Base-by-base conservation (phyloP, 352 stramenopile species). In the Globisporangium radiosum region DNA sequence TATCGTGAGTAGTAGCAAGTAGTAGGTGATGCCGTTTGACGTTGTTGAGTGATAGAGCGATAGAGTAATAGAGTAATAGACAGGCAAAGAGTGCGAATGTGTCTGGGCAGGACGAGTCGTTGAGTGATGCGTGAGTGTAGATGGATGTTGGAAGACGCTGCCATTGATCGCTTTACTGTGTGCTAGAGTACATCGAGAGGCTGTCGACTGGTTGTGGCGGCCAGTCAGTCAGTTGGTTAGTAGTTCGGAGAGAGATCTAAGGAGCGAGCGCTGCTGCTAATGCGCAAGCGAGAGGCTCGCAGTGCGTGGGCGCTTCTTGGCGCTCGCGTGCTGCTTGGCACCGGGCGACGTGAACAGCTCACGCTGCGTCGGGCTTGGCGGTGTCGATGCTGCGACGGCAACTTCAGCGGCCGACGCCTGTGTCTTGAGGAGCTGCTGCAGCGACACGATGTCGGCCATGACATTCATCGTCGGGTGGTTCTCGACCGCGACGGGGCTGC, bases 41-140 rank as follows among this genome's bases (percentile, higher is more conserved):
- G 25, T 33, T 3, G 25, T 3, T 3, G 25, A 33, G 25, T 33
- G 25, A 33, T 33, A 33, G 25, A 33, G 25, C 25, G 25, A 33
- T 33, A 33, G 1, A 33, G 25, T 33, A 3, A 33, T 33, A 33
- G 25, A 33, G 25, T 33, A 33, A 3, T 33, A 33, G 25, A 3
- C 25, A 3, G 25, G 25, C 25, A 33, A 33, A 33, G 25, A 33
- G 25, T 33, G 25, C 25, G 25, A 33, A 3, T 43, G 49, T 54
- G 39, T 36, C 19, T 54, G 19, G n/a, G 40, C 69, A 77, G 37
- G 62, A 78, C 14, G 54, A 39, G 39, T 36, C 45, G 15, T 43
- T 48, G 51, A 52, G 10, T 55, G 50, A 33, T 33, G 25, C 25
- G 25, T 33, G 25, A 33, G 25, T 33, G 25, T 33, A 48, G 53